phyloP scores from a whole-genome alignment of 2,329 filamentous ascomycete species.

The Aureobasidium leucospermi region DNA sequence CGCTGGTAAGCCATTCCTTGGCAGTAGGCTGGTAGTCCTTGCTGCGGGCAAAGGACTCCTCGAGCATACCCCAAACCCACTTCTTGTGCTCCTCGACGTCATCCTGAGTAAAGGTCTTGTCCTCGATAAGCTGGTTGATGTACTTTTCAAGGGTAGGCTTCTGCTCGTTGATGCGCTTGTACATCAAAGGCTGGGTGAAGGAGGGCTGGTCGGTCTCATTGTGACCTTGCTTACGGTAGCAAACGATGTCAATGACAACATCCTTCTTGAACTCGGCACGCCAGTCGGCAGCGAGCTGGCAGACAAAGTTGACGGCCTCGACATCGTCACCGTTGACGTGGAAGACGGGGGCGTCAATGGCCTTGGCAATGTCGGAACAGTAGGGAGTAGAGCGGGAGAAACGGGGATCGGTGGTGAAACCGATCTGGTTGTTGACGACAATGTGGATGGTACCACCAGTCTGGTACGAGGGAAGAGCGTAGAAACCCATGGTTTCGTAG shows the following conservation, averaged over 20 bases:
- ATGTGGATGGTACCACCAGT: constrained; percentile 96
- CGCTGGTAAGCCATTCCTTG: constrained; percentile 97
- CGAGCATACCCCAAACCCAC: constrained; percentile 99
- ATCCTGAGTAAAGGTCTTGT: constrained; percentile 93
- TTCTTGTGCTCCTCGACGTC: constrained; percentile 99
- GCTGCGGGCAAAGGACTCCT: constrained; percentile 93
- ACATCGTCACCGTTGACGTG: constrained; percentile 99
- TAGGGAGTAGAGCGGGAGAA: constrained; percentile 96
- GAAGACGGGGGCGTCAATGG: constrained; percentile 96
- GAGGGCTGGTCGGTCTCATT: constrained; percentile 99
- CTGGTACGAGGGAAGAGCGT: constrained; percentile 89
- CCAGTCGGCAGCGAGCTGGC: constrained; percentile 95
- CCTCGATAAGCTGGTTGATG: constrained; percentile 79
- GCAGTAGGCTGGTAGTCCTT: constrained; percentile 95
- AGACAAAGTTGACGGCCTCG: constrained; percentile 96
- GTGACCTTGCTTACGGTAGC: constrained; percentile 98
- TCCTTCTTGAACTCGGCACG: constrained; percentile 98
- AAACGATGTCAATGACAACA: constrained; percentile 95
- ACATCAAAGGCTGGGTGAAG: constrained; percentile 99
- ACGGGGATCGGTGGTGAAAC: constrained; percentile 96
- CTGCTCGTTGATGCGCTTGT: constrained; percentile 89
- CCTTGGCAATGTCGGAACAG: constrained; percentile 98
- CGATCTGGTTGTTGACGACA: constrained; percentile 99
- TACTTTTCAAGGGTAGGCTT: constrained; percentile 84
- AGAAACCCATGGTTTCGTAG: constrained; percentile 97